Evolutionary conservation across 768 basidiomycete species (phyloP).

Genomic region (Lyophyllum atratum): DNA sequence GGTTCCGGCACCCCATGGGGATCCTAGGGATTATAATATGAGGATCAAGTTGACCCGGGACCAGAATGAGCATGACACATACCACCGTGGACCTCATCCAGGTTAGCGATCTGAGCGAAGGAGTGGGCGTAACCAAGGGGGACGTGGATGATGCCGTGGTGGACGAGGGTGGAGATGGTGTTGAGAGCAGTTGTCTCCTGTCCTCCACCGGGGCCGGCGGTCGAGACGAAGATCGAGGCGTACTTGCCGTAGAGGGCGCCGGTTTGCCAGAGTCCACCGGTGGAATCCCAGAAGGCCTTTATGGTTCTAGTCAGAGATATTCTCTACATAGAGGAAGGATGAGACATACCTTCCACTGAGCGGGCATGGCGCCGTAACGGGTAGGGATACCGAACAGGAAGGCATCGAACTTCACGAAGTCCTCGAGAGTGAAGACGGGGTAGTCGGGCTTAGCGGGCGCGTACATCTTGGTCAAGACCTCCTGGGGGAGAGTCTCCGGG

Average conservation of each 20-base stretch:
- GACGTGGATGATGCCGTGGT: slow-evolving; percentile 74
- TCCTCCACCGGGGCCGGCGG: slow-evolving; percentile 77
- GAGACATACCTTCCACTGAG: slow-evolving; percentile 67
- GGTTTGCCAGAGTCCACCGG: slow-evolving; percentile 62
- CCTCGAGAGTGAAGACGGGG: slow-evolving; percentile 60
- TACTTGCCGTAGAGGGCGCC: slow-evolving; percentile 75
- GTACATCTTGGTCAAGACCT: slow-evolving; percentile 67
- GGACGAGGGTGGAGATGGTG: slow-evolving; percentile 58
- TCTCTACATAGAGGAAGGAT: background rate
- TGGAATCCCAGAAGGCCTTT: slow-evolving; percentile 79
- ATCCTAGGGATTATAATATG: slow-evolving; percentile 41
- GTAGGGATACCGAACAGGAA: slow-evolving; percentile 79
- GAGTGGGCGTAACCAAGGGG: slow-evolving; percentile 69
- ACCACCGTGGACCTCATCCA: slow-evolving; percentile 64
- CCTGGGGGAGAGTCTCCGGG: slow-evolving; percentile 73
- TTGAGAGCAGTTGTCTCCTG: slow-evolving; percentile 63
- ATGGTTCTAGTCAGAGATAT: background rate
- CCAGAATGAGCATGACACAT: slow-evolving; percentile 20
- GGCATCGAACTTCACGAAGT: slow-evolving; percentile 63
- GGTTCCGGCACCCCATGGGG: slow-evolving; percentile 83
- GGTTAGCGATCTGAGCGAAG: slow-evolving; percentile 38
- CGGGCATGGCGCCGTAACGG: slow-evolving; percentile 80
- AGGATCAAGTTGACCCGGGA: background rate
- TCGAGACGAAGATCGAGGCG: slow-evolving; percentile 73
- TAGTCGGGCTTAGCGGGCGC: slow-evolving; percentile 74